Evolutionary conservation across 257 asterid genomes (phyloP).

Genomic region (Verbascum thapsus): DNA sequence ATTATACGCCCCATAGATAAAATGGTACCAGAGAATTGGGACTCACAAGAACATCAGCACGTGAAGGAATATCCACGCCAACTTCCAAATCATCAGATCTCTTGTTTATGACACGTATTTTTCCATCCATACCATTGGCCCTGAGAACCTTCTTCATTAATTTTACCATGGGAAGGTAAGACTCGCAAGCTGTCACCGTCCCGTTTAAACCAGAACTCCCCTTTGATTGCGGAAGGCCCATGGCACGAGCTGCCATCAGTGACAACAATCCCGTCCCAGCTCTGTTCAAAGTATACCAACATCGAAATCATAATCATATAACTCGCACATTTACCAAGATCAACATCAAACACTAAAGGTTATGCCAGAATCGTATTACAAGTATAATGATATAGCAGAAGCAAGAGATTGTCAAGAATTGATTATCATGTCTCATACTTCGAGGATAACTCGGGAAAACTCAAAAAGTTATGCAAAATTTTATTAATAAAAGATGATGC

Average conservation of each 20-base stretch:
- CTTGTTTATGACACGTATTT: slow-evolving; percentile 69
- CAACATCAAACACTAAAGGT: background rate
- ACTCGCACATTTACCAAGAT: slow-evolving; percentile 5
- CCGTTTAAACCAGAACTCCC: slow-evolving; percentile 43
- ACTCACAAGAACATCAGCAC: slow-evolving; percentile 91
- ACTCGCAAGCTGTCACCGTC: slow-evolving; percentile 88
- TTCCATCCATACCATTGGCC: slow-evolving; percentile 64
- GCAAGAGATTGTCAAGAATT: too few relatives aligned
- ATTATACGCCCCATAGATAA: background rate
- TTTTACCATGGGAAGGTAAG: slow-evolving; percentile 95
- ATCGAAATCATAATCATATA: slow-evolving; percentile 11
- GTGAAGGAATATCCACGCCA: slow-evolving; percentile 72
- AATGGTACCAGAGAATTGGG: slow-evolving; percentile 1
- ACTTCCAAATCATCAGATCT: slow-evolving; percentile 89
- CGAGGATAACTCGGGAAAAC: too few relatives aligned
- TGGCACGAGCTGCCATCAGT: slow-evolving; percentile 92
- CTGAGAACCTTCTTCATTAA: slow-evolving; percentile 77
- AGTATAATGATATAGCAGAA: too few relatives aligned
- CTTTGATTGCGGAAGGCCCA: slow-evolving; percentile 47
- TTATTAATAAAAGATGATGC: too few relatives aligned
- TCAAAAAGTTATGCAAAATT: too few relatives aligned
- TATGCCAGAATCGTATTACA: background rate
- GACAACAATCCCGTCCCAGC: slow-evolving; percentile 94
- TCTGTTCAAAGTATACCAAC: slow-evolving; percentile 45
- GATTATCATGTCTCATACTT: too few relatives aligned